phyloP scores from a whole-genome alignment of 225 moss, liverwort and hornwort genomes.

The Asterella californica region DNA sequence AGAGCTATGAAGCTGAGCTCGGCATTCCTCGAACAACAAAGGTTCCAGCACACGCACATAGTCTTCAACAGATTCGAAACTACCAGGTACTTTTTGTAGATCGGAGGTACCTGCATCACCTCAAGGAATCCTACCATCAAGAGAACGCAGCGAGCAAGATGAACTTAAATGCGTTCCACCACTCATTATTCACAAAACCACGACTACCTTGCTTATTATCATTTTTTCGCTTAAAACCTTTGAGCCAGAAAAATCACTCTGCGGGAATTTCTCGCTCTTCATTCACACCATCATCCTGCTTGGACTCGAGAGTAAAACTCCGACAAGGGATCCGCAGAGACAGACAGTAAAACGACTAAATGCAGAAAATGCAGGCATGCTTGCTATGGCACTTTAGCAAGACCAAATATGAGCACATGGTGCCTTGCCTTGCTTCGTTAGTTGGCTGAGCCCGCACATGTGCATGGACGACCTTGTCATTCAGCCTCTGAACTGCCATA shows the following conservation, averaged over 20 bases:
- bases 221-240: background rate
- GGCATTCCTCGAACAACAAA: conserved; percentile 92
- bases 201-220: background rate
- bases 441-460: conserved; percentile 89
- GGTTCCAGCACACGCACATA: conserved; percentile 91
- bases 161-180: background rate
- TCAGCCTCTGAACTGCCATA: conserved; percentile 96
- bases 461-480: conserved; percentile 92
- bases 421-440: conserved; percentile 99
- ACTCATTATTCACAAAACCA: background rate
- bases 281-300: conserved; percentile 20
- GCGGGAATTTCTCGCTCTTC: conserved; percentile 17
- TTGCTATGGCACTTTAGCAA: conserved; percentile 56
- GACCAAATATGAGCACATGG: conserved; percentile 79
- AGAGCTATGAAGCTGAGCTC: conserved; percentile 84
- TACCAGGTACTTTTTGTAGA: conserved; percentile 84
- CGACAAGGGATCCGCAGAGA: conserved; percentile 39
- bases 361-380: conserved; percentile 44
- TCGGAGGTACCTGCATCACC: conserved; percentile 61
- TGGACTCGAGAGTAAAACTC: conserved; percentile 30
- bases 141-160: background rate
- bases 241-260: background rate
- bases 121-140: conserved; percentile 6
- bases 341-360: conserved; percentile 32
- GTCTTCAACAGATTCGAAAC: conserved; percentile 82